Evolutionary conservation across 768 basidiomycete species (phyloP).

Genomic region (Sistotremastrum niveocremeum): DNA sequence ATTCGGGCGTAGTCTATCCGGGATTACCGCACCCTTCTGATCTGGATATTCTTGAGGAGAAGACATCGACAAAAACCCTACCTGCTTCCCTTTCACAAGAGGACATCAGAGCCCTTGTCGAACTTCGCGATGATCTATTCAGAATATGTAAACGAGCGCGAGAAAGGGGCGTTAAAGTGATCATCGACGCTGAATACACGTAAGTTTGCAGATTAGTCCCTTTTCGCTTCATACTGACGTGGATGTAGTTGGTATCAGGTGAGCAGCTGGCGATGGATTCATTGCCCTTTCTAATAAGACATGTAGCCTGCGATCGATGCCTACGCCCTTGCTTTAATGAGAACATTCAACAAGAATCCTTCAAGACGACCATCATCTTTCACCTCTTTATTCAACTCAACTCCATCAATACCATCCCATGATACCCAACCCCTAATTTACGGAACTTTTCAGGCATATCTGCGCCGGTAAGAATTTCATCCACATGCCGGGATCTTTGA

Average conservation of each 20-base stretch:
- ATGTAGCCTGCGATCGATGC: conserved; percentile 74
- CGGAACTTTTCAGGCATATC: conserved; percentile 82
- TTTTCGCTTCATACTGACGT: background rate
- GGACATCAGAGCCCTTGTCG: conserved; percentile 48
- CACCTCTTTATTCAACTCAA: conserved; percentile 6
- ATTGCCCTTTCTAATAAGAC: background rate
- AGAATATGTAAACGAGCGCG: conserved; percentile 52
- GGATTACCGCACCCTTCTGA: conserved; percentile 51
- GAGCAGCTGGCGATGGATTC: conserved; percentile 27
- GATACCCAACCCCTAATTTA: conserved; percentile 58
- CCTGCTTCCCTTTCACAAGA: conserved; percentile 27
- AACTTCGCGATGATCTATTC: conserved; percentile 47
- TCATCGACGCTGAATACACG: conserved; percentile 81
- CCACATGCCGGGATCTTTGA: background rate
- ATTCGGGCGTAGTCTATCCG: conserved; percentile 44
- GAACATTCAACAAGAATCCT: conserved; percentile 48
- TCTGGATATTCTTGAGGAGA: conserved; percentile 32
- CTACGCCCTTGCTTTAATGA: conserved; percentile 58
- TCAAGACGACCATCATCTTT: background rate
- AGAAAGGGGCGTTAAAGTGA: conserved; percentile 49
- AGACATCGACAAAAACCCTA: background rate
- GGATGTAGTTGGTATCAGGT: conserved; percentile 35
- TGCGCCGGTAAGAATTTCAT: conserved; percentile 39
- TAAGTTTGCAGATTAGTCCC: conserved; percentile 13
- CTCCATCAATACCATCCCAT: conserved; percentile 3